Evolutionary conservation across 352 stramenopile genomes (phyloP).

Genomic region (Thraustochytrium striatum): DNA sequence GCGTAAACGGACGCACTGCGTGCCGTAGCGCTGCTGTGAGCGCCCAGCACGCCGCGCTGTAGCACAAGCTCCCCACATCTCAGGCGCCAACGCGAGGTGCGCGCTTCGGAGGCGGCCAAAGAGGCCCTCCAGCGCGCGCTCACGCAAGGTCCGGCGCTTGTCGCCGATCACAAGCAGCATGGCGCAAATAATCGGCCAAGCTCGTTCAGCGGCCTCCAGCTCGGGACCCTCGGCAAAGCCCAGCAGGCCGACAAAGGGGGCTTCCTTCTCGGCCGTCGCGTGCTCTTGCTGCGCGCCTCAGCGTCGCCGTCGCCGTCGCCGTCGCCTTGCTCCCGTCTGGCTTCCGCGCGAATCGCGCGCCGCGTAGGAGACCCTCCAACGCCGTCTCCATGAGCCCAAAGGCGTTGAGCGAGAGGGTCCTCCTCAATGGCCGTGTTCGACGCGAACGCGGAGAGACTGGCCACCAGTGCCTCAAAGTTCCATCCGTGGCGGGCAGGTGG

Average conservation of each 20-base stretch:
- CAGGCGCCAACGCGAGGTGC: neutral
- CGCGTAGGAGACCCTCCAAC: neutral
- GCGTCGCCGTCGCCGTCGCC: neutral
- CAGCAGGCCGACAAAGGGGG: too few species aligned
- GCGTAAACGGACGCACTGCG: slow-evolving; percentile 6
- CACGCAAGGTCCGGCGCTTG: neutral
- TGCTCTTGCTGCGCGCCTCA: neutral
- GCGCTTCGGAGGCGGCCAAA: neutral
- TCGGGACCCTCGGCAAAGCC: too few species aligned
- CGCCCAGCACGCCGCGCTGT: neutral
- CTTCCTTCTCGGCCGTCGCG: too few species aligned
- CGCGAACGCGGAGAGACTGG: slow-evolving; percentile 61
- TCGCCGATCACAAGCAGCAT: neutral
- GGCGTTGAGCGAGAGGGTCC: neutral
- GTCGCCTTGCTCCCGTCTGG: neutral
- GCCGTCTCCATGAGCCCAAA: neutral
- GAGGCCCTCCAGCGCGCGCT: neutral
- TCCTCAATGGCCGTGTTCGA: slow-evolving; percentile 56
- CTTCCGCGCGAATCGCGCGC: neutral
- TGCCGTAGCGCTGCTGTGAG: neutral
- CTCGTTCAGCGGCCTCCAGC: too few species aligned
- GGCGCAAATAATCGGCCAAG: neutral
- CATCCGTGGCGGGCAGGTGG: slow-evolving; percentile 72
- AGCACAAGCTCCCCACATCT: slow-evolving; percentile 6
- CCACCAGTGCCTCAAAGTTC: slow-evolving; percentile 74